Conservation (phyloP, 177 flowering plant species). For the Vitis hybrid region DNA sequence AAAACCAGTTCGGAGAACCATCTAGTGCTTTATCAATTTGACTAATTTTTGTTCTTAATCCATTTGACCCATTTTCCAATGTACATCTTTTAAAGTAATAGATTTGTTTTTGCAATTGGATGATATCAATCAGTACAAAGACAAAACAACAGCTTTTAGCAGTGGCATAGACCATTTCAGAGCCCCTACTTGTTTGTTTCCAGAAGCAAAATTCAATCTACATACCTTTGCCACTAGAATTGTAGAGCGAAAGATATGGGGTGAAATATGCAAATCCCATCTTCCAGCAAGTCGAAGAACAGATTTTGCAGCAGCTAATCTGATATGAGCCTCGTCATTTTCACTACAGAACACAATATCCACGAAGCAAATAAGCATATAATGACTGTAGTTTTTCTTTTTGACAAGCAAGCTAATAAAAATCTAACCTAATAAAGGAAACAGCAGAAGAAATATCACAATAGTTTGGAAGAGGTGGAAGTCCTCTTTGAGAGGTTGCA, state of each 20-base stretch:
- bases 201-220: constrained; percentile 3
- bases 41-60: no score
- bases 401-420: not conserved
- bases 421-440: not conserved
- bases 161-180: no score
- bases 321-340: constrained; percentile 47
- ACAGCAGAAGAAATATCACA: not conserved
- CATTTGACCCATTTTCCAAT: no score
- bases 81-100: no score
- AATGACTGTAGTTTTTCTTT: not conserved
- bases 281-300: constrained; percentile 76
- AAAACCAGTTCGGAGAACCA: no score
- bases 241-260: constrained; percentile 55
- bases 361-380: constrained; percentile 6
- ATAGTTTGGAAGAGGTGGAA: no score
- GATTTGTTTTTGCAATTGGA: no score
- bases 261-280: constrained; percentile 83
- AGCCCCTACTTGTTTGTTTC: not conserved
- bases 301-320: constrained; percentile 89
- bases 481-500: no score
- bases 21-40: no score
- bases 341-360: constrained; percentile 44
- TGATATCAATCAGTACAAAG: no score
- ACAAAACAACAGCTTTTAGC: no score
- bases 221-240: constrained; percentile 70